These are phyloP conservation scores for Sporothrix variecibatus DNA, from an alignment of 2,329 filamentous ascomycete genomes.

Conservation along the genomic window DNA sequence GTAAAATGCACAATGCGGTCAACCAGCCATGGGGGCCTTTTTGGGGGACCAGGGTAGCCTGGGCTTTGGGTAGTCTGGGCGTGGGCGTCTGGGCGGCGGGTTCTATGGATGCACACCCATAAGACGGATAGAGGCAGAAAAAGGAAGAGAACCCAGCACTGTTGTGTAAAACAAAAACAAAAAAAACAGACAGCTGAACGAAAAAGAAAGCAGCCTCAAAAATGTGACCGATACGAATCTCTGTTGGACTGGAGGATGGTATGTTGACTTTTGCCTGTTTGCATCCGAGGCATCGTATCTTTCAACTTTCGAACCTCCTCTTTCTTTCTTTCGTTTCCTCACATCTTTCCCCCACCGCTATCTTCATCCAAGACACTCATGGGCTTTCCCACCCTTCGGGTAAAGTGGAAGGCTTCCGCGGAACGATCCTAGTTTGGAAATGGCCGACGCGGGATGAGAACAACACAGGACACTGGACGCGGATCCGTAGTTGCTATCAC, in stretches of 20 bases:
- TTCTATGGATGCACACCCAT: background rate
- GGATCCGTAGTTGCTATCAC: conserved; percentile 23
- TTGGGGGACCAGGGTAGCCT: conserved; percentile 3
- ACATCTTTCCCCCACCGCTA: background rate
- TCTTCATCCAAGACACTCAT: background rate
- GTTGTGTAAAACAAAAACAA: background rate
- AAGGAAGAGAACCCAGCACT: background rate
- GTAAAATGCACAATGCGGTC: background rate
- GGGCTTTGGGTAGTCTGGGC: background rate
- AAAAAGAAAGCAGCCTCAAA: conserved; percentile 3
- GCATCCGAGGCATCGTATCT: background rate
- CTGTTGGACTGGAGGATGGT: background rate
- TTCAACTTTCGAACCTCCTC: background rate
- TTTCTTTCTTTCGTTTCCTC: background rate
- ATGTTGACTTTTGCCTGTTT: background rate
- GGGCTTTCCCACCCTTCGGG: conserved; percentile 18
- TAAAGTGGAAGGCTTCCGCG: conserved; percentile 25
- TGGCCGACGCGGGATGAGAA: conserved; percentile 22
- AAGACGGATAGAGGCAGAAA: conserved; percentile 9
- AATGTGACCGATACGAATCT: conserved; percentile 8
- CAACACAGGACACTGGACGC: background rate
- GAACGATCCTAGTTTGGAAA: conserved; percentile 23
- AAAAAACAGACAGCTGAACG: background rate
- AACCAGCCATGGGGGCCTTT: background rate
- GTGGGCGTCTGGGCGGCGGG: conserved; percentile 1